Base-by-base conservation (phyloP, 768 basidiomycete genomes). In the Auricularia heimuer region DNA sequence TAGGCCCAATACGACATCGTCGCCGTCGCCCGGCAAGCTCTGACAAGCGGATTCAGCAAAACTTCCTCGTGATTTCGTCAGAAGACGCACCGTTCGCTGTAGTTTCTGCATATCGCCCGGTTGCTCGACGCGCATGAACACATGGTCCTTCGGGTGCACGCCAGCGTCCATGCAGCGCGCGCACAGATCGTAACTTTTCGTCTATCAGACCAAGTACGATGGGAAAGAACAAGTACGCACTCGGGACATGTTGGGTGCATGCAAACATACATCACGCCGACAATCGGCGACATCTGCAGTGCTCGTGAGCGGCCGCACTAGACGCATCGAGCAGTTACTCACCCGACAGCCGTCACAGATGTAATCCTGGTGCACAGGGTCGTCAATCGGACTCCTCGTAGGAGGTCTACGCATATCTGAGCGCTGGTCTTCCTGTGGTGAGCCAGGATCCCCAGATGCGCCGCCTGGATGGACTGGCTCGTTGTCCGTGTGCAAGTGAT, bases 1-100 rank as follows among this genome's bases (percentile, higher is more conserved):
- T 62, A 79, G 65, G 2, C 78, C 78, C 8, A 79, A 66, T 58
- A 75, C 73, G 2, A 77, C 58, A 47, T 45, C 47, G 33, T 69
- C 63, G 6, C 58, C 62, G 39, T 63, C 69, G 7, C 47, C 66
- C 4, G 54, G 54, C 44, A 29, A 35, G 37, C 64, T 61, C 62
- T 68, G 51, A 7, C 12, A 47, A n/a, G 29, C 4, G 36, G 39
- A 42, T 7, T 42, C 29, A 34, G 12, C 29, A 63, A 51, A 29
- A 29, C 29, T 29, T 29, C 29, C 29, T 12, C 45, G 45, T 47
- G 45, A n/a, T 47, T 47, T 47, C 12, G 45, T 47, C 12, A 47
- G 29, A 47, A 47, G 12, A 18, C 54, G 18, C 8, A 54, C 54
- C 54, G 54, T 54, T 54, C n/a, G 29, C 24, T 60, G 56, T 29